These are phyloP conservation scores for Aspergillus pseudonomiae DNA, from an alignment of 2,329 filamentous ascomycete genomes.

Conservation along the genomic window DNA sequence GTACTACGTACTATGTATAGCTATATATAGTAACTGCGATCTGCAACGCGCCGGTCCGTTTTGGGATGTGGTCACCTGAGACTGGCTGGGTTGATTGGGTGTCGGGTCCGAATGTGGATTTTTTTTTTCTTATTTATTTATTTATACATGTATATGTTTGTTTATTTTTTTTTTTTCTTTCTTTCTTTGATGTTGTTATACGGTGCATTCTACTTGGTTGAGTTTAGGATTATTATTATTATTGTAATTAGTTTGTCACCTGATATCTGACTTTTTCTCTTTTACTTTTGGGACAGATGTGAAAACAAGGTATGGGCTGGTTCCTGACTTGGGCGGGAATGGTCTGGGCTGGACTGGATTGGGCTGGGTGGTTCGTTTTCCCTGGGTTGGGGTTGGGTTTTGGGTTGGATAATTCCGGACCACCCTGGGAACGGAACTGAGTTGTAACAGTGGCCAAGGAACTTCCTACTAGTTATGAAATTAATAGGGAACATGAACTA, in stretches of 20 bases:
- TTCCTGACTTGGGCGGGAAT: background rate
- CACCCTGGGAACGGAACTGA: too few species aligned
- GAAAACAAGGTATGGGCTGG: background rate
- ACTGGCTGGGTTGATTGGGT: background rate
- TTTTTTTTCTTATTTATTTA: background rate
- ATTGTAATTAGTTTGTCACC: background rate
- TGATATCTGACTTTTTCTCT: background rate
- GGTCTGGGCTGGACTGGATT: background rate
- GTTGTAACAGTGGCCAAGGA: too few species aligned
- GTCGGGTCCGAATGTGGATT: background rate
- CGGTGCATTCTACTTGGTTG: background rate
- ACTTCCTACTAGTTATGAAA: too few species aligned
- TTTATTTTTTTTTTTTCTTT: too few species aligned
- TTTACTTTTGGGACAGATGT: background rate
- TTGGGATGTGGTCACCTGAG: slow-evolving; percentile 5
- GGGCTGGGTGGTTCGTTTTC: background rate
- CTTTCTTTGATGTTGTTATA: background rate
- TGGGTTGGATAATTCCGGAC: background rate
- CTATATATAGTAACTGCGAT: background rate
- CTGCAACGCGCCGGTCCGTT: background rate
- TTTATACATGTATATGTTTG: too few species aligned
- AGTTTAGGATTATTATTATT: background rate
- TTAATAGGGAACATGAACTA: too few species aligned
- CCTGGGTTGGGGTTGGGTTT: background rate
- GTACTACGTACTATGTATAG: background rate